Base-by-base conservation (phyloP, 768 basidiomycete species). In the Neoboletus brunneissimus region DNA sequence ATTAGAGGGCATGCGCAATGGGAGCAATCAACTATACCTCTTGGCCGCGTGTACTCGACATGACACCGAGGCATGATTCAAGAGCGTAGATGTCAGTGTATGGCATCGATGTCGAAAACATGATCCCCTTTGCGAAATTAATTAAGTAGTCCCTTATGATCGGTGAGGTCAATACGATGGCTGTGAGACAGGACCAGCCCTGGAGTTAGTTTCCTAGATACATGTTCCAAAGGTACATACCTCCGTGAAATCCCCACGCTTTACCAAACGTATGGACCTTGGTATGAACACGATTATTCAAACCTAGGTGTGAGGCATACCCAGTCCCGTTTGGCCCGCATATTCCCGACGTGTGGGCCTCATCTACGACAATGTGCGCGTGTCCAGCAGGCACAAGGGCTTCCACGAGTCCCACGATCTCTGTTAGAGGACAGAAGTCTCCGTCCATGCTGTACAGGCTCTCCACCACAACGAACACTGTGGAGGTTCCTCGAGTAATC, bases 391-490 rank as follows among this genome's bases (percentile, higher is more conserved):
- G 79, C 4, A 81, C 64, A 0, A 70, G 56, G 2, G 64, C 53
- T 25, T 81, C 72, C 23, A 80, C 56, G 1, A 75, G 43, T 15
- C 69, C 66, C 31, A 80, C 71, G 13, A 84, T 75, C 40, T 74
- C 73, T 2, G 52, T 56, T 11, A 86, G 64, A 3, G 81, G 82
- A 4, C 75, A 73, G 34, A 83, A 72, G 57, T 82, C 79, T 6
- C 84, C 84, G 42, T 85, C 82, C 83, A 85, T 85, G 57, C 80
- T 81, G 65, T 86, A 85, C 16, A 84, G 66, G 10, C 75, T 75
- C 69, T 85, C 84, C 12, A 84, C 69, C 0, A 78, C 74, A 20
- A 86, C 60, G 61, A 82, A 84, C 8, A 84, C 64, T 38, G 61
- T 73, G 43, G 57, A 56, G 29, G 66, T 62, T 0, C 74, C 74